These are phyloP conservation scores for Pseudozyma flocculosa DNA, from an alignment of 1,284 basidiomycete genomes.

Conservation along the genomic window DNA sequence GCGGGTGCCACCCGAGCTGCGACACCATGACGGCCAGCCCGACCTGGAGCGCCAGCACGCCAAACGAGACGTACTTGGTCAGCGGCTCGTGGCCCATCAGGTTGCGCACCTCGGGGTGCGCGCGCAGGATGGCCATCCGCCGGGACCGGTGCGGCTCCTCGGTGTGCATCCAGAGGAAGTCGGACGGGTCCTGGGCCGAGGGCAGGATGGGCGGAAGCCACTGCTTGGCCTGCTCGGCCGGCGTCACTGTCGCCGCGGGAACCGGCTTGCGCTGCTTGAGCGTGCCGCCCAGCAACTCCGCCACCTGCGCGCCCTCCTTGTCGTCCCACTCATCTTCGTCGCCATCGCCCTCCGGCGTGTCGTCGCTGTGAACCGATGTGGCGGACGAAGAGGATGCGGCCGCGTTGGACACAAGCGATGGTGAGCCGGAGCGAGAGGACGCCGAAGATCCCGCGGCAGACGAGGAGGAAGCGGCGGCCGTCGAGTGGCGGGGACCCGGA, in stretches of 20 bases:
- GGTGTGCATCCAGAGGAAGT: slow-evolving; percentile 84
- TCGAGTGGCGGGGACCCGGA: background rate
- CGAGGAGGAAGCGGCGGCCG: background rate
- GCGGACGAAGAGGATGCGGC: slow-evolving; percentile 6
- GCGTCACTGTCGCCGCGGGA: slow-evolving; percentile 1
- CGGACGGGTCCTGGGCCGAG: slow-evolving; percentile 44
- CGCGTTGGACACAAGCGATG: slow-evolving; percentile 4
- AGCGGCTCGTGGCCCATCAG: slow-evolving; percentile 91
- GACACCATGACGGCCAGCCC: slow-evolving; percentile 63
- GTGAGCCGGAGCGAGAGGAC: slow-evolving; percentile 10
- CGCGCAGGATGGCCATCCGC: slow-evolving; percentile 84
- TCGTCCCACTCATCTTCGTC: slow-evolving; percentile 4
- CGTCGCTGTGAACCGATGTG: slow-evolving; percentile 18
- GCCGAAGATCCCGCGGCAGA: slow-evolving; percentile 10
- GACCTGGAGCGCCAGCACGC: slow-evolving; percentile 78
- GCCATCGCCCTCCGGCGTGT: slow-evolving; percentile 1
- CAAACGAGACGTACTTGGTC: slow-evolving; percentile 82
- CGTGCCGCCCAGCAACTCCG: slow-evolving; percentile 2
- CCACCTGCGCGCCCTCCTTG: slow-evolving; percentile 1
- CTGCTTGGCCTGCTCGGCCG: slow-evolving; percentile 12
- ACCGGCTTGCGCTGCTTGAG: background rate
- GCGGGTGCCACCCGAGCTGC: slow-evolving; percentile 61
- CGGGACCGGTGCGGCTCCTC: slow-evolving; percentile 93
- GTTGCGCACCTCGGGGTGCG: slow-evolving; percentile 88
- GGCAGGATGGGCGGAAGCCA: slow-evolving; percentile 54